Evolutionary conservation across 2,329 filamentous ascomycete species (phyloP).

Genomic region (Aspergillus calidoustus): DNA sequence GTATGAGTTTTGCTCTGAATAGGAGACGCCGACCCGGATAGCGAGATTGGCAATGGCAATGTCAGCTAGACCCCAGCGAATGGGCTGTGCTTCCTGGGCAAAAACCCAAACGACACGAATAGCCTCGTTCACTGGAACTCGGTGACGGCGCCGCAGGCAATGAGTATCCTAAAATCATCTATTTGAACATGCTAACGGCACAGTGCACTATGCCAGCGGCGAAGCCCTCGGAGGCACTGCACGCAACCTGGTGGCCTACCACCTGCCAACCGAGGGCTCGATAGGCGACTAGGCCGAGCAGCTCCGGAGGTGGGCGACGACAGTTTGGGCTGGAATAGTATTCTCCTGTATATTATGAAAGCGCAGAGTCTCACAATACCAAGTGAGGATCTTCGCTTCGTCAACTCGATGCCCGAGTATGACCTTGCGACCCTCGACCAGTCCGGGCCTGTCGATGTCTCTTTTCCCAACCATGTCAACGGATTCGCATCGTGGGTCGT

Average conservation of each 20-base stretch:
- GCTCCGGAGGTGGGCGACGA: background rate
- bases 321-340: background rate
- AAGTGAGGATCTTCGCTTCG: background rate
- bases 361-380: background rate
- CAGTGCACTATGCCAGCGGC: background rate
- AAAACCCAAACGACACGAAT: background rate
- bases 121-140: background rate
- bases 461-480: background rate
- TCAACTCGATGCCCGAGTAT: background rate
- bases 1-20: too few species aligned
- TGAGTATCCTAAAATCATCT: background rate
- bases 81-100: background rate
- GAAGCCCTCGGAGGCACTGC: background rate
- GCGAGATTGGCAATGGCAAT: background rate
- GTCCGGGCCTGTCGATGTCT: background rate
- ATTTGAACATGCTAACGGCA: background rate
- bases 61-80: background rate
- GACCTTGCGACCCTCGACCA: background rate
- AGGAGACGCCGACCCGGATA: background rate
- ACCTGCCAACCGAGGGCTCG: background rate
- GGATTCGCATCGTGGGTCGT: background rate
- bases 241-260: background rate
- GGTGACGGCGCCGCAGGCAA: background rate
- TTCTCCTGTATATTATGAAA: background rate
- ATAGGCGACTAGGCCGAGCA: background rate